Base-by-base conservation (phyloP, 495 filamentous ascomycete species). In the Aspergillus sclerotioniger region DNA sequence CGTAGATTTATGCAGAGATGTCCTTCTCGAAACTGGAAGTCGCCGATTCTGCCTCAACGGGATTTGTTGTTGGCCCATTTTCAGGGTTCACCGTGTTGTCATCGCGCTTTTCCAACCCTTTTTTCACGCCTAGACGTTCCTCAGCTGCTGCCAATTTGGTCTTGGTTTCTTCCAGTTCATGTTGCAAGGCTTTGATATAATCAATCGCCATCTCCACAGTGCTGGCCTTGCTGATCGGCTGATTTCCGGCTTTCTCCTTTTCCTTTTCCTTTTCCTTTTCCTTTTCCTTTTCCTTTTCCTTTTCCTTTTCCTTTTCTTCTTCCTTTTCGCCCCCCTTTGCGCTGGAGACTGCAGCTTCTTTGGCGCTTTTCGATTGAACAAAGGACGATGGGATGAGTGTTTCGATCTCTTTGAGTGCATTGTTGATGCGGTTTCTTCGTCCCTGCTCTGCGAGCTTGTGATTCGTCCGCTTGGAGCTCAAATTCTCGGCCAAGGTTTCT, bases 381-480 rank as follows among this genome's bases (percentile, higher is more conserved):
- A 76, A 79, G 3, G 68, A 77, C 8, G 76, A 69, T 0, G 92
- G 93, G 16, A 98, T 80, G 19, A 98, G 76, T 0, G 84, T 80
- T 45, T 93, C 91, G 56, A 98, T 96, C 68, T 97, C 92, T 61
- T 92, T 89, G 3, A 98, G 77, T 3, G 93, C 93, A 43, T 84
- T 90, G 71, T 98, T 98, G 71, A 98, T 98, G 48, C 94, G 84
- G 67, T 98, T 97, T 56, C 94, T 78, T 20, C 94, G 85, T 4
- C 94, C 95, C 75, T 98, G 94, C 71, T 98, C 94, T 6, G 94
- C 94, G 57, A 98, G 88, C 70, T 98, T 98, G 76, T 98, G 94
- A 39, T 91, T 96, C 7, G 94, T 98, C 59, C 94, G 89, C 76
- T 98, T 98, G 9, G 91, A 96, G 25, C 92, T 97, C 31, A 98